Percentiles rank a stretch among this genome's conserved stretches.
These are phyloP conservation scores for Lachnellula suecica DNA, from an alignment of 2,329 filamentous ascomycete genomes.

Conservation along the genomic window DNA sequence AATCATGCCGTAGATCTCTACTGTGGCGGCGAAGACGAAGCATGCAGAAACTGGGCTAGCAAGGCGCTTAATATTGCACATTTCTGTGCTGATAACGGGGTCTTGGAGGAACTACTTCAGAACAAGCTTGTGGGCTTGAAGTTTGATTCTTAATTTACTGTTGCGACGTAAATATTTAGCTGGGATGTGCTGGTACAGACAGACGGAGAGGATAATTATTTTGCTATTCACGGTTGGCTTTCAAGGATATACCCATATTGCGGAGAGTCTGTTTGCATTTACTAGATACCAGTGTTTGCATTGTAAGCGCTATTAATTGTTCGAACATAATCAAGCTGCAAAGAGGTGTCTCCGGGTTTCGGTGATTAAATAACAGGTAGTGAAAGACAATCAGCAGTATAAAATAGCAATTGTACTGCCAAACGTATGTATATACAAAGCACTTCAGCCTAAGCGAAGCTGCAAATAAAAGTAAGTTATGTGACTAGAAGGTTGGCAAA, in stretches of 20 bases:
- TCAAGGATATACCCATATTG: background rate
- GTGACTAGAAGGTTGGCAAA: slow-evolving; percentile 11
- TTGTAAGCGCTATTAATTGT: background rate
- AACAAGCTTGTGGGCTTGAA: slow-evolving; percentile 28
- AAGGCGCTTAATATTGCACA: slow-evolving; percentile 34
- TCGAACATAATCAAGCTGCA: no score
- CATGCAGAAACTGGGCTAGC: slow-evolving; percentile 45
- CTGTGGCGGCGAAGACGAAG: slow-evolving; percentile 50
- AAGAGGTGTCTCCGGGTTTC: no score
- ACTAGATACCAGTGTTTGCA: background rate
- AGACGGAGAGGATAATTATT: background rate
- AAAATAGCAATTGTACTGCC: background rate
- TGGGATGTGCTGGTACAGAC: background rate
- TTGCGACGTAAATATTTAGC: background rate
- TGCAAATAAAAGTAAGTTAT: slow-evolving; percentile 5
- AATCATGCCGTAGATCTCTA: slow-evolving; percentile 72
- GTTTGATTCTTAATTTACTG: slow-evolving; percentile 17
- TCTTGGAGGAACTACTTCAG: slow-evolving; percentile 27
- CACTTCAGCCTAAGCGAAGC: background rate
- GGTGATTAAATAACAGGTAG: no score
- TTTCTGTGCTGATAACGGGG: slow-evolving; percentile 29
- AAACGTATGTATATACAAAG: slow-evolving; percentile 20
- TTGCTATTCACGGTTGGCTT: background rate
- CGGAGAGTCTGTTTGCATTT: background rate
- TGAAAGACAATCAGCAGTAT: background rate